Evolutionary conservation across 345 rosid species (phyloP), one percentile per base, ranked within the genome.

Genomic region (Lumnitzera littorea): DNA sequence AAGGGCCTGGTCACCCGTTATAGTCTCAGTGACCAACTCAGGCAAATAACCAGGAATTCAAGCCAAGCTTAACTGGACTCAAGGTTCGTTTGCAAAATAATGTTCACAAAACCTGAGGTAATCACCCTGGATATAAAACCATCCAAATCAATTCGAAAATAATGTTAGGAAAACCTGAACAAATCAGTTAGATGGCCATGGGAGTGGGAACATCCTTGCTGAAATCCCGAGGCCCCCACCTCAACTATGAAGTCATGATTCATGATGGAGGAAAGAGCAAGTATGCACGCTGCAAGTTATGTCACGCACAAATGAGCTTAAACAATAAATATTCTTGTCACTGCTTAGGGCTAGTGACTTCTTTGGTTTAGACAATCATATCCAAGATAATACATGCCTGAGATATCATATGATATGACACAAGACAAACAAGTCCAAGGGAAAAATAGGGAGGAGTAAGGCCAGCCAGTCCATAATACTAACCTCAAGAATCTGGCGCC

Each of bases 401-500:
- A 24, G 9, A 31, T 48, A 24, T 51, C 13, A 12, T 24, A n/a
- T 17, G 41, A 49, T 52, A 53, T 64, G 27, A 43, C 56, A 13
- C 13, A 46, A n/a, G 11, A 66, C 48, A 53, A 24, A 61, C 17
- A 52, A 54, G 27, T 17, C 29, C 24, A 29, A 53, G 27, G 2
- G 60, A 15, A 9, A 29, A 29, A 50, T 5, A 50, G 41, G 15
- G 3, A 49, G 9, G 29, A 16, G 13, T 4, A 4, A 36, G 10
- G 43, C 7, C 43, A 36, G 43, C 43, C 10, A 36, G n/a, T 17
- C 27, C 46, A 61, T 41, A 50, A 20, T 58, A 74, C 78, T 57
- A 68, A 87, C 95, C 95, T 87, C 95, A 10, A 87, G 90, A 84
- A 87, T 80, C 72, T 76, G 90, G 48, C 76, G 74, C 95, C 95